Evolutionary conservation across 1,139 yeast genomes (phyloP).

Genomic region (Yamadazyma membranifaciens): DNA sequence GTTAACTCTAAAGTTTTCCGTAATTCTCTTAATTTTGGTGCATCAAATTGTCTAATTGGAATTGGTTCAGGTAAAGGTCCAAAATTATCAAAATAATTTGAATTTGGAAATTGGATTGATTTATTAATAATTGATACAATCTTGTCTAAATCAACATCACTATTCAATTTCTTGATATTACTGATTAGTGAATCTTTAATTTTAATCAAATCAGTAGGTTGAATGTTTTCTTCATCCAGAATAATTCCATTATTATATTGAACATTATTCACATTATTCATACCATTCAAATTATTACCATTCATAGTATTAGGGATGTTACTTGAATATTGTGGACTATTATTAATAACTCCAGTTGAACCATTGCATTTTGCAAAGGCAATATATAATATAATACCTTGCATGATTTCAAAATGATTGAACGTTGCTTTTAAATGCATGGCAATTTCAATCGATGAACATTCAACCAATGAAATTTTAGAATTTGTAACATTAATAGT

Average conservation of each 20-base stretch:
- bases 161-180: slow-evolving; percentile 21
- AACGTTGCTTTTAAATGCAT: slow-evolving; percentile 72
- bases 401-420: slow-evolving; percentile 78
- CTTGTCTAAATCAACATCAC: slow-evolving; percentile 28
- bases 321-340: not conserved
- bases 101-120: slow-evolving; percentile 31
- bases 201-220: slow-evolving; percentile 26
- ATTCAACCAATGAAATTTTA: slow-evolving; percentile 68
- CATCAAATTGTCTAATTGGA: slow-evolving; percentile 71
- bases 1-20: slow-evolving; percentile 53
- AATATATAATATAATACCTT: slow-evolving; percentile 65
- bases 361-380: slow-evolving; percentile 65
- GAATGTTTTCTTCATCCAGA: slow-evolving; percentile 6
- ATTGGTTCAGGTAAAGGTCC: slow-evolving; percentile 73
- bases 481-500: slow-evolving; percentile 42
- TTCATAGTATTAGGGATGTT: not conserved
- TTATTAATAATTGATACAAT: slow-evolving; percentile 31
- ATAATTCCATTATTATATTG: not conserved
- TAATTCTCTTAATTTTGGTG: slow-evolving; percentile 70
- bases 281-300: not conserved
- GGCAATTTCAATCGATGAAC: slow-evolving; percentile 69
- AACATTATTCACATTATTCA: not conserved
- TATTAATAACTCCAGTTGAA: slow-evolving; percentile 1
- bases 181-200: slow-evolving; percentile 25
- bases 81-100: slow-evolving; percentile 45